Evolutionary conservation across 352 stramenopile genomes (phyloP).

Genomic region (Globisporangium abappressorium): DNA sequence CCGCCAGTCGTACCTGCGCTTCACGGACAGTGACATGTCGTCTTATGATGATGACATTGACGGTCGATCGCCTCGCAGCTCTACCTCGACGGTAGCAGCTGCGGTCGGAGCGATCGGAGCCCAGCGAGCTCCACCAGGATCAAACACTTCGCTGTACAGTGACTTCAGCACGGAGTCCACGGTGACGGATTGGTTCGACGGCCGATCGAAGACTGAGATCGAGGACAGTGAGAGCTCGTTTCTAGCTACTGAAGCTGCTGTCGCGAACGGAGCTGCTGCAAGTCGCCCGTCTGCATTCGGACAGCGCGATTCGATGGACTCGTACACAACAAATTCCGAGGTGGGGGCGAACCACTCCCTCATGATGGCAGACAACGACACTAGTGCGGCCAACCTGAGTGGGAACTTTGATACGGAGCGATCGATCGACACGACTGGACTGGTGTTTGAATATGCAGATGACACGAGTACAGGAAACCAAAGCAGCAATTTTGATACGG

Average conservation of each 20-base stretch:
- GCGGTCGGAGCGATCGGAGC: constrained; percentile 12
- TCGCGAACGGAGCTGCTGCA: neutral
- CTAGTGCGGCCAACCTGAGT: constrained; percentile 6
- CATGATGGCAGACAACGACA: constrained; percentile 18
- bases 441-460: constrained; percentile 15
- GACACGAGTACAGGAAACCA: neutral
- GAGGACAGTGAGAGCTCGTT: constrained; percentile 21
- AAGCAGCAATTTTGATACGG: constrained; percentile 7
- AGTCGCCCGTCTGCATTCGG: neutral
- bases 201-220: constrained; percentile 43
- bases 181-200: constrained; percentile 39
- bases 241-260: neutral
- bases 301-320: constrained; percentile 10
- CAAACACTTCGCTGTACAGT: constrained; percentile 42
- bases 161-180: constrained; percentile 38
- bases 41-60: constrained; percentile 20
- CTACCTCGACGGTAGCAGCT: neutral
- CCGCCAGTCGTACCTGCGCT: constrained; percentile 19
- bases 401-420: constrained; percentile 5
- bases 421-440: constrained; percentile 1
- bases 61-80: constrained; percentile 12
- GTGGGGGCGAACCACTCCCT: constrained; percentile 10
- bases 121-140: constrained; percentile 28
- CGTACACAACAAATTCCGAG: constrained; percentile 21
- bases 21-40: constrained; percentile 22